Evolutionary conservation across 768 basidiomycete species (phyloP), one percentile per base, ranked within the genome.

Genomic region (Russula dissimulans): DNA sequence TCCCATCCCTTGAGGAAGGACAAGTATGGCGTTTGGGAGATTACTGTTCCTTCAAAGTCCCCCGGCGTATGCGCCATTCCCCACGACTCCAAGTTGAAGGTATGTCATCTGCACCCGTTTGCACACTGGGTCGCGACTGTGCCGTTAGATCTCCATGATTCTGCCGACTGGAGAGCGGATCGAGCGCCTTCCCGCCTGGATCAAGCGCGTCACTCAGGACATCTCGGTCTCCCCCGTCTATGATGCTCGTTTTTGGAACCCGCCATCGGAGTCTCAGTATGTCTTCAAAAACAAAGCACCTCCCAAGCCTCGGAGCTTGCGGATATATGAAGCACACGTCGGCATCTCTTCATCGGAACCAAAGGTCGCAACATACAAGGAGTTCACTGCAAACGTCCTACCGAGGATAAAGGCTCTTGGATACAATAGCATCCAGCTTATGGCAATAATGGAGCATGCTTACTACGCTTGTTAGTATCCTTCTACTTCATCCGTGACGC

Each of bases 201-300:
- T 92, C 68, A 85, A 74, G 58, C 90, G 95, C 62, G 95, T 98
- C 62, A 97, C 95, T 5, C 97, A 99, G 71, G 93, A 99, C 70
- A 76, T 98, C 59, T 71, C 74, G 50, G 83, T 91, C 45, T 98
- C 97, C 17, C 90, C 93, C 14, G 81, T 90, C 6, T 99, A 95
- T 71, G 97, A 99, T 62, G 91, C 92, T 18, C 85, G 91, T n/a
- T 97, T 99, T 74, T 99, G 97, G 97, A 97, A 98, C 71, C 97
- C 97, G 1, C 86, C 91, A 18, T 68, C 75, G 43, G 74, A 79
- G 29, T 76, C 90, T 64, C 75, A 69, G 50, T 97, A 97, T 76
- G 76, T 77, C 32, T 95, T 95, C 77, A 95, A 92, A 71, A 78
- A 97, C 70, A 60, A 79, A 47, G 78, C 81, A 10, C 91, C 91